Conservation (phyloP, 176 grass and related monocot species). For the Thalia dealbata region DNA sequence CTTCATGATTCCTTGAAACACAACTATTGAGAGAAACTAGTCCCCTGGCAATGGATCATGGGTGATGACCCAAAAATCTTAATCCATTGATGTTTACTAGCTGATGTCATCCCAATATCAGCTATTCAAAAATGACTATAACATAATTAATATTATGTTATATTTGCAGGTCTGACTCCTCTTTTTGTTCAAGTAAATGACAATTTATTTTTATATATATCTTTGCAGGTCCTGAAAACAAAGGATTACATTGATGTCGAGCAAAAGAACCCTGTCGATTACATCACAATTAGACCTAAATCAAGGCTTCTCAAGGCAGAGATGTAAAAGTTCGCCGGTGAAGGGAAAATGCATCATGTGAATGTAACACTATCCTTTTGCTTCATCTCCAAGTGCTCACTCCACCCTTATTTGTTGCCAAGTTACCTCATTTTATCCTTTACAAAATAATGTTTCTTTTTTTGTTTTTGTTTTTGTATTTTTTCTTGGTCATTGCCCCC, state of each 20-base stretch:
- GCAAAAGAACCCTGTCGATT: constrained; percentile 51
- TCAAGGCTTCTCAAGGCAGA: constrained; percentile 85
- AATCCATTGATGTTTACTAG: neutral
- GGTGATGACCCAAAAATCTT: neutral
- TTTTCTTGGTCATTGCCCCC: neutral
- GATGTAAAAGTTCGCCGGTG: constrained; percentile 38
- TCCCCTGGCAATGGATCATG: no score
- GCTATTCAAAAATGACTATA: no score
- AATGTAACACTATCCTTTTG: neutral
- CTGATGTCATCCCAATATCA: no score
- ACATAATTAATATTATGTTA: no score
- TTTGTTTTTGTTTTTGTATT: no score
- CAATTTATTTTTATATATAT: neutral
- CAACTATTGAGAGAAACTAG: no score
- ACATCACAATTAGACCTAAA: constrained; percentile 62
- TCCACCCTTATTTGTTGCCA: constrained; percentile 1
- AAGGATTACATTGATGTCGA: constrained; percentile 91
- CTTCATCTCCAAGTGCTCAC: neutral
- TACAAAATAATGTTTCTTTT: constrained; percentile 7
- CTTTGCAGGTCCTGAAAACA: constrained; percentile 69
- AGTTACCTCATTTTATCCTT: neutral
- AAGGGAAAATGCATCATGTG: neutral
- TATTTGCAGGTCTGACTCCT: no score
- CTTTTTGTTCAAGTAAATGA: no score
- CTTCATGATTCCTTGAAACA: no score